Percentiles rank a stretch among this genome's conserved stretches.
These are phyloP conservation scores for Coniferiporia sulphurascens DNA, from an alignment of 1,284 basidiomycete species.

Conservation along the genomic window DNA sequence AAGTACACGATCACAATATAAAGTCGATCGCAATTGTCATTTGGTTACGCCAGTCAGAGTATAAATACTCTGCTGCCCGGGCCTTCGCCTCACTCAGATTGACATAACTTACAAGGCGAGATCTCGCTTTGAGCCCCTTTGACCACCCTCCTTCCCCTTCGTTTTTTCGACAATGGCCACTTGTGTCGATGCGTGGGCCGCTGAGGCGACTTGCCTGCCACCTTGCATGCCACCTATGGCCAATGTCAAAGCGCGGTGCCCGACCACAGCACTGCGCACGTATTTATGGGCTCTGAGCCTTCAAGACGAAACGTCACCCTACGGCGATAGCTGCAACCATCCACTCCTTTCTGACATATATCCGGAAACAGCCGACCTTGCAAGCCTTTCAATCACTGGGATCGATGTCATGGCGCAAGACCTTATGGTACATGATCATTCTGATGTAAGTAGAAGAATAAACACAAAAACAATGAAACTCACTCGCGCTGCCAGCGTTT, in stretches of 20 bases:
- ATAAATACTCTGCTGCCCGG: neutral
- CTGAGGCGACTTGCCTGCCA: neutral
- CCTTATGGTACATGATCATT: neutral
- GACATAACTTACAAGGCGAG: neutral
- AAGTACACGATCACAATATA: neutral
- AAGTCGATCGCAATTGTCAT: neutral
- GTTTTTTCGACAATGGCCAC: neutral
- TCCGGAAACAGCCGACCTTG: neutral
- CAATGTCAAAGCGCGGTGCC: slow-evolving; percentile 1
- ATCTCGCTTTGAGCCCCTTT: neutral
- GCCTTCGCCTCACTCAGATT: no score
- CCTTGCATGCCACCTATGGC: neutral
- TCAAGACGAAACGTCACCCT: slow-evolving; percentile 1
- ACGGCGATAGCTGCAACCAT: neutral
- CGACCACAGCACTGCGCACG: slow-evolving; percentile 5
- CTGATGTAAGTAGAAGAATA: neutral
- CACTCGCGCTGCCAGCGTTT: neutral
- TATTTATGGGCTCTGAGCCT: slow-evolving; percentile 16
- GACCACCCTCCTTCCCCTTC: neutral
- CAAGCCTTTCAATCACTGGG: neutral
- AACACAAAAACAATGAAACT: neutral
- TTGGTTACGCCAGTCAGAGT: neutral
- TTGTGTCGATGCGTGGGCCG: neutral
- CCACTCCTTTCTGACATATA: neutral
- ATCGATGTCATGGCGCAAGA: slow-evolving; percentile 7